phyloP scores from a whole-genome alignment of 148 eudicot species.

The Euryodendron excelsum region DNA sequence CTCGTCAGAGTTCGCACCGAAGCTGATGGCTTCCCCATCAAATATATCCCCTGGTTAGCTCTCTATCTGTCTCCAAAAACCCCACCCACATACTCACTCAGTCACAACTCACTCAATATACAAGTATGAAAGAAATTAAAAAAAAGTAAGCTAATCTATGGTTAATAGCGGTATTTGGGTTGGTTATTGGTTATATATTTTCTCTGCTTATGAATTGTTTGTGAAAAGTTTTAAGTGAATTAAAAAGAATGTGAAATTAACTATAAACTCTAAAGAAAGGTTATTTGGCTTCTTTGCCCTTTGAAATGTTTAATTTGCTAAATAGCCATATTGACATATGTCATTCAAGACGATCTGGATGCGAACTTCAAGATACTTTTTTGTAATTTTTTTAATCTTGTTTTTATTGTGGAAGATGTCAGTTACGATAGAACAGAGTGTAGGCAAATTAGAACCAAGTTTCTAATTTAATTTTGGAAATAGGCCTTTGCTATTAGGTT shows the following conservation, averaged over 20 bases:
- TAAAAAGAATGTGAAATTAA: not conserved
- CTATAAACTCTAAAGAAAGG: no score
- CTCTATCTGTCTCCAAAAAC: not conserved
- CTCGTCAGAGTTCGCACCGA: constrained; percentile 54
- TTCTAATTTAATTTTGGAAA: not conserved
- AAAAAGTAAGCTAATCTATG: not conserved
- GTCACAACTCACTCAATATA: no score
- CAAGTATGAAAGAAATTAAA: no score
- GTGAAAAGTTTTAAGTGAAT: no score
- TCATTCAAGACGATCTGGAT: not conserved
- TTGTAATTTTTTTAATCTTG: not conserved
- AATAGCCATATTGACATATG: not conserved
- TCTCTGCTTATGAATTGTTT: not conserved
- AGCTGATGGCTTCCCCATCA: constrained; percentile 48
- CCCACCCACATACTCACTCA: no score
- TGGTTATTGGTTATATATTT: not conserved
- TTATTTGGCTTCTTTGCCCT: not conserved
- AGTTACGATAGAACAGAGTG: not conserved
- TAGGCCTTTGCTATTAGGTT: not conserved
- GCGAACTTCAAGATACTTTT: not conserved
- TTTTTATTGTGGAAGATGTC: not conserved
- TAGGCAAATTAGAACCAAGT: not conserved
- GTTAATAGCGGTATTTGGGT: not conserved
- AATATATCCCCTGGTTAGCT: constrained; percentile 75
- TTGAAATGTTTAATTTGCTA: not conserved